Conservation (phyloP, 805 yeast genomes). For the Barnettozyma salicaria region DNA sequence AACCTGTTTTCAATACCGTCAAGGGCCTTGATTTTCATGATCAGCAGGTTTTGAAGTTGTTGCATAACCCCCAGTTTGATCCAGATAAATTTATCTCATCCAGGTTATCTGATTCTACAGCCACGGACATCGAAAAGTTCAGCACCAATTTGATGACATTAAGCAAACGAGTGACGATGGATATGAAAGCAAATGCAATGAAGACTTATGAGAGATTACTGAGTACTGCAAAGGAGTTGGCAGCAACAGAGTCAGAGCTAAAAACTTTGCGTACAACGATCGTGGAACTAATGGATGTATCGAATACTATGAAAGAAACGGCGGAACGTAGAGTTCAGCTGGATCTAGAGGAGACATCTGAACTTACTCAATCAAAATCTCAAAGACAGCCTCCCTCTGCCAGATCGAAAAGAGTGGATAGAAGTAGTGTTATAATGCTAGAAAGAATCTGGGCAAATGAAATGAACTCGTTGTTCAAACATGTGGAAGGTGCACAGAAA, state of each 20-base stretch:
- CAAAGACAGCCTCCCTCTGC: conserved; percentile 1
- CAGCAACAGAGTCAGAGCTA: conserved; percentile 58
- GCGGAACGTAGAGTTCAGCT: conserved; percentile 52
- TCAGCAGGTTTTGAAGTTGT: conserved; percentile 27
- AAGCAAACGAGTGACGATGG: conserved; percentile 44
- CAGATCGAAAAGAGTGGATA: conserved; percentile 35
- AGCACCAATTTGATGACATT: conserved; percentile 47
- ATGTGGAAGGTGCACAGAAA: conserved; percentile 89
- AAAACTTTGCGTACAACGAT: conserved; percentile 55
- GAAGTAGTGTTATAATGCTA: conserved; percentile 64
- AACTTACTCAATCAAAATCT: conserved; percentile 14
- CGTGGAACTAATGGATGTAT: conserved; percentile 51
- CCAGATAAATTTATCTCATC: conserved; percentile 43
- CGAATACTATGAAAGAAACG: conserved; percentile 51
- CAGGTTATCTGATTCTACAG: conserved; percentile 58
- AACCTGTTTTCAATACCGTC: conserved; percentile 7
- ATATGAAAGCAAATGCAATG: conserved; percentile 52
- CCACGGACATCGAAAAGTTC: conserved; percentile 66
- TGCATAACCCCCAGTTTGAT: conserved; percentile 39
- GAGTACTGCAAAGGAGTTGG: conserved; percentile 53
- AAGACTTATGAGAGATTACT: conserved; percentile 58
- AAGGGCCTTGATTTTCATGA: conserved; percentile 18
- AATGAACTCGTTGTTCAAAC: conserved; percentile 61
- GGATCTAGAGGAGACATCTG: conserved; percentile 31
- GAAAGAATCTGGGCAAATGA: conserved; percentile 81